Base-by-base conservation (phyloP, 2,329 filamentous ascomycete species). In the Fonsecaea erecta region DNA sequence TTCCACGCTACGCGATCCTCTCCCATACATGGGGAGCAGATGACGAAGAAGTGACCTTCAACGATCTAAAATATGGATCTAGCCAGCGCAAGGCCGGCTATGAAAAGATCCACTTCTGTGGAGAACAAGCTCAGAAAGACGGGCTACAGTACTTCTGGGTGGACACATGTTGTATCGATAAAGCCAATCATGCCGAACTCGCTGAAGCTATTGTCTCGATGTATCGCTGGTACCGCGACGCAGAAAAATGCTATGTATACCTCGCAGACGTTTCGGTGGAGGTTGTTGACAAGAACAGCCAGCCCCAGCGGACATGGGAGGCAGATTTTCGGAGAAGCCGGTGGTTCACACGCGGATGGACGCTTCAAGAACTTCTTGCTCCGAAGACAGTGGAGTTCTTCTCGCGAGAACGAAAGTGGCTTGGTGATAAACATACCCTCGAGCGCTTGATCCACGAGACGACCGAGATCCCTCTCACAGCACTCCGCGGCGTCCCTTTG, bases 21-120 rank as follows among this genome's bases (percentile, higher is more conserved):
- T 72, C 68, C 2, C 72, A 73, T 60, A 73, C 69, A 7, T 73
- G 72, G 72, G 68, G 37, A 11, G 14, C 35, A 40, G 56, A 64
- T 30, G 59, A 71, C 3, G 64, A 68, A 7, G 71, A 73, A 56
- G 63, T 73, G 12, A 68, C 52, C 8, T 73, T 70, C 48, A 55
- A 70, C n/a, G 72, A 73, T 34, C 59, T 73, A 8, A 12, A 58
- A 21, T 28, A 37, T 18, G 24, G 53, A 28, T 12, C 30, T 12
- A 51, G 46, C n/a, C 28, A 51, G 21, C 14, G 21, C 12, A 67
- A 67, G 52, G 21, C 55, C 52, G 65, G 65, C 8, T 67, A 64
- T 51, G 43, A 8, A 16, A 67, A 67, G 57, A 55, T 67, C 34
- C 62, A 18, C n/a, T 65, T 67, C 62, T 67, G 65, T 56, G 56